phyloP scores from a whole-genome alignment of 1,284 basidiomycete species.

The Cutaneotrichosporon sp. region DNA sequence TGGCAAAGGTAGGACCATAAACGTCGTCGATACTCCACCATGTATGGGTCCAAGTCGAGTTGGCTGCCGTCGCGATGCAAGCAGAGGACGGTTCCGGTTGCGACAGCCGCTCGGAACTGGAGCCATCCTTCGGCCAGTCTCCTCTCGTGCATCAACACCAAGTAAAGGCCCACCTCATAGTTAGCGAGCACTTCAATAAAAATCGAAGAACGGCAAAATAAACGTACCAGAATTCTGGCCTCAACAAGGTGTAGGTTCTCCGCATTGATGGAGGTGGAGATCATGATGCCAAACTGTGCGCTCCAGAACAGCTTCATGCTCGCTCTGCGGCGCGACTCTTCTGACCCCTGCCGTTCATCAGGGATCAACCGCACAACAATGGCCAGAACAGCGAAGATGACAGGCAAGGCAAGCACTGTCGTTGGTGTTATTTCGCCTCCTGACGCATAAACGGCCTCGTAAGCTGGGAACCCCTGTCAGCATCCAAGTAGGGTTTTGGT shows the following conservation, averaged over 20 bases:
- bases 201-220: too few relatives aligned
- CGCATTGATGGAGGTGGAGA: constrained; percentile 72
- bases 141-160: constrained; percentile 60
- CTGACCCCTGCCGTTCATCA: constrained; percentile 68
- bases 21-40: constrained; percentile 79
- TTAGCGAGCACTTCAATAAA: too few relatives aligned
- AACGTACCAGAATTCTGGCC: constrained; percentile 73
- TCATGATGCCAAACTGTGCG: constrained; percentile 5
- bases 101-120: constrained; percentile 80
- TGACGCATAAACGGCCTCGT: constrained; percentile 62
- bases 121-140: constrained; percentile 74
- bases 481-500: background rate
- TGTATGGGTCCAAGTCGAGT: constrained; percentile 58
- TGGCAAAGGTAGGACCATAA: constrained; percentile 93
- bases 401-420: constrained; percentile 56
- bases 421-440: constrained; percentile 11
- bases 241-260: constrained; percentile 84
- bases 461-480: constrained; percentile 48
- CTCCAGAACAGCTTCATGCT: constrained; percentile 86
- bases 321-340: constrained; percentile 61
- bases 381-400: constrained; percentile 84
- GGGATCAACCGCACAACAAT: constrained; percentile 81
- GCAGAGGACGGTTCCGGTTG: constrained; percentile 85
- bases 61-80: constrained; percentile 81
- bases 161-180: constrained; percentile 73